Evolutionary conservation across 2,329 filamentous ascomycete species (phyloP), one percentile per base, ranked within the genome.

Genomic region (Ophioceras dolichostomum): DNA sequence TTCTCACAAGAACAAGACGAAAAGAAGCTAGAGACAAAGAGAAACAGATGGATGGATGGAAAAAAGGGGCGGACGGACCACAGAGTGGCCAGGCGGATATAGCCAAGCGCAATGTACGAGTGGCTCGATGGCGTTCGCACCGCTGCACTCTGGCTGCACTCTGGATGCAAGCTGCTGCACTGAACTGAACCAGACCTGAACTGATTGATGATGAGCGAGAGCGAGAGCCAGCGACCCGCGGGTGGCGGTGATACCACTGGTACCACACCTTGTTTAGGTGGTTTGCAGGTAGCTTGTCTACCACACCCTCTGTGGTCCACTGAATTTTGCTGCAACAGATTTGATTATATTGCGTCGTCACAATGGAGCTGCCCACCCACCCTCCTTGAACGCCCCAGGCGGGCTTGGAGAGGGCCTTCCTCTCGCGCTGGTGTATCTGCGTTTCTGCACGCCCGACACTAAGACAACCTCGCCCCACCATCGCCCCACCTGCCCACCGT

Each of bases 261-360:
- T n/a, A n/a, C n/a, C n/a, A n/a, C n/a, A n/a, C n/a, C n/a, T n/a
- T n/a, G n/a, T n/a, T n/a, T n/a, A n/a, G n/a, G n/a, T n/a, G n/a
- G n/a, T n/a, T n/a, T n/a, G n/a, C n/a, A n/a, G n/a, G n/a, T n/a
- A n/a, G n/a, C n/a, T n/a, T 26, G 22, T 12, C 8, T 26, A 26
- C 22, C 22, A 26, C 22, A 26, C 7, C 22, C 36, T 16, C 29
- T 14, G 36, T 32, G 36, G 28, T 14, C 36, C 36, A 27, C 29
- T 38, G 21, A 37, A 22, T 32, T 32, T 13, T 21, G 20, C 5
- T 32, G 36, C 33, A 14, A 38, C 27, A 38, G 17, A 27, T 27
- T 29, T 38, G 27, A 29, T 37, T 22, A 26, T 26, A 38, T 27
- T 32, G 36, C 36, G 22, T 36, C 36, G 36, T 38, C 36, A 38